Base-by-base conservation (phyloP, 2,329 filamentous ascomycete genomes). In the Pyrenophora graminea region DNA sequence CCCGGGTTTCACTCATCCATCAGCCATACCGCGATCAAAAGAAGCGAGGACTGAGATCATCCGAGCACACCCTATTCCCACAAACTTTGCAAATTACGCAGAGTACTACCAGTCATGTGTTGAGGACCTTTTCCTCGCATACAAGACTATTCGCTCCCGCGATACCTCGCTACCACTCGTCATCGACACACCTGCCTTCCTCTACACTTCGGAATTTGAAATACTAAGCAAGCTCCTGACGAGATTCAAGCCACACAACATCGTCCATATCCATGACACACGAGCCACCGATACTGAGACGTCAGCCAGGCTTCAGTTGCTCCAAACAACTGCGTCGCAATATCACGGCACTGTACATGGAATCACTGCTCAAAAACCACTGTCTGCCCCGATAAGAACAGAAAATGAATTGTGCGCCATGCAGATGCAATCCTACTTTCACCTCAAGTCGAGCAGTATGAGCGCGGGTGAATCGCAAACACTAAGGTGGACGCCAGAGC, bases 371-470 rank as follows among this genome's bases (percentile, higher is more conserved):
- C 62, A 64, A 1, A 82, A 86, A 17, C 56, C 54, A 3, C 39
- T 46, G 9, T 42, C 42, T 2, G 25, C 42, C 9, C 50, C 78
- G 1, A 75, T 81, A 3, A 78, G 86, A 32, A 88, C 85, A 8
- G 81, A 87, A 0, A 79, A 83, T 0, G 85, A 92, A 54, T 72
- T 90, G 2, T 78, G 88, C 43, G 80, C 82, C 5, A 91, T 93
- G 87, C 88, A 91, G 60, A 84, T 81, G n/a, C 86, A 91, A 80
- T 86, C 88, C 0, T 93, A 92, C 62, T 90, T 93, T 63, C 90
- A 93, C 66, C 66, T 58, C 41, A 40, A 48, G 51, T 25, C 46
- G 39, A 25, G 51, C 51, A 18, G 58, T 60, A 36, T 42, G 58
- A 47, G 32, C 17, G 5, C 12, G 8, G 33, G 39, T 44, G 27